Percentiles rank a stretch among this genome's conserved stretches.
Conservation (phyloP, 495 filamentous ascomycete species). For the Hyaloscypha bicolor region DNA sequence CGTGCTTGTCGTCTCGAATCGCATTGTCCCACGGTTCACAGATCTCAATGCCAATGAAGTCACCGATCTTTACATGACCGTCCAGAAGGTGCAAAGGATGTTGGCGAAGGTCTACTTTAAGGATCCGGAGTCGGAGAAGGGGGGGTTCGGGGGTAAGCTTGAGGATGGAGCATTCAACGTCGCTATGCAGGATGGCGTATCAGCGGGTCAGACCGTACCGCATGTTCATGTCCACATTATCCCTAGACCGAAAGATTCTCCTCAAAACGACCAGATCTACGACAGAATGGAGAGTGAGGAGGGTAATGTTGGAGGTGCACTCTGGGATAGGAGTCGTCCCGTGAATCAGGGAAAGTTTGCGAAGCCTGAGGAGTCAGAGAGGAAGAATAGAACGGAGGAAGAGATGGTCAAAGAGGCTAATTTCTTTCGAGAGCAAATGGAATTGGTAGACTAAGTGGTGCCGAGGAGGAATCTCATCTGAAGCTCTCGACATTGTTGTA, state of each 20-base stretch:
- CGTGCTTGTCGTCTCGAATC: constrained; percentile 75
- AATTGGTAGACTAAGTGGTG: constrained; percentile 47
- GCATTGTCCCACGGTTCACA: constrained; percentile 67
- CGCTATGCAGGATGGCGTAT: constrained; percentile 86
- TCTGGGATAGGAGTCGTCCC: constrained; percentile 49
- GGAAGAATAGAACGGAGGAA: constrained; percentile 66
- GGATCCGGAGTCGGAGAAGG: neutral
- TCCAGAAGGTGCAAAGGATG: constrained; percentile 79
- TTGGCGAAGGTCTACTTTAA: constrained; percentile 70
- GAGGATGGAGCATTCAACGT: constrained; percentile 75
- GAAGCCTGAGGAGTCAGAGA: constrained; percentile 64
- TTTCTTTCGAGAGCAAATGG: constrained; percentile 51
- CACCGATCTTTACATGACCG: constrained; percentile 80
- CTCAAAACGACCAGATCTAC: constrained; percentile 67
- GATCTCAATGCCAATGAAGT: constrained; percentile 76
- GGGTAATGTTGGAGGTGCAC: constrained; percentile 73
- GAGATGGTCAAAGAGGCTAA: constrained; percentile 83
- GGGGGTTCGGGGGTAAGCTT: constrained; percentile 1
- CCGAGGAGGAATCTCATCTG: neutral
- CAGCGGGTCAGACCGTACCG: constrained; percentile 85
- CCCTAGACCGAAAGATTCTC: constrained; percentile 61
- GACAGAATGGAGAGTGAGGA: constrained; percentile 80
- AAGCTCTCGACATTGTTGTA: neutral
- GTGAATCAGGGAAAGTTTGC: constrained; percentile 49
- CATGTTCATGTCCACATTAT: constrained; percentile 97